Evolutionary conservation across 1,284 basidiomycete genomes (phyloP).

Genomic region (Rhodotorula sp.): DNA sequence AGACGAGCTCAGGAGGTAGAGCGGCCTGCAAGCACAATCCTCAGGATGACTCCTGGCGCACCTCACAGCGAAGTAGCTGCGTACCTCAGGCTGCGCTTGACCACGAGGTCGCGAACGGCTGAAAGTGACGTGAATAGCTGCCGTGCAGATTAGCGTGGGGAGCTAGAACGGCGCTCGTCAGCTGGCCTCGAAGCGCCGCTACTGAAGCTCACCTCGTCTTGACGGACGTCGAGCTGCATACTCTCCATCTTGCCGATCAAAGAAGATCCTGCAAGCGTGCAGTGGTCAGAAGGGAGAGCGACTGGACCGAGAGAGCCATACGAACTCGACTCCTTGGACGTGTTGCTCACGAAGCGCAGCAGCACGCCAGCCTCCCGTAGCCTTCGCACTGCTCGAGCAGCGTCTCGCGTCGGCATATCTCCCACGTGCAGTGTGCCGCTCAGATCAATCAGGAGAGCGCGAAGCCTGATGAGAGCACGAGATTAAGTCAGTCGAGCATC

Average conservation of each 20-base stretch:
- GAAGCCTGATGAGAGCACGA: conserved; percentile 1
- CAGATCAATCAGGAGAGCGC: conserved; percentile 65
- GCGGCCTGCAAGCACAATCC: conserved; percentile 55
- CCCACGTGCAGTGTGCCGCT: conserved; percentile 69
- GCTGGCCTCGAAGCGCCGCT: too few species aligned
- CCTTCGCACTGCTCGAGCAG: conserved; percentile 58
- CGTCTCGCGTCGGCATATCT: conserved; percentile 56
- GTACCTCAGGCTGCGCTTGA: conserved; percentile 55
- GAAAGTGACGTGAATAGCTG: conserved; percentile 62
- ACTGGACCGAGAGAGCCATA: background rate
- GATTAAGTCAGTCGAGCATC: background rate
- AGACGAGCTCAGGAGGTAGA: conserved; percentile 62
- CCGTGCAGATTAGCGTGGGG: too few species aligned
- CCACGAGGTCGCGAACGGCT: conserved; percentile 59
- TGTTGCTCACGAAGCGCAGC: conserved; percentile 63
- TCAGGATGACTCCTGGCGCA: background rate
- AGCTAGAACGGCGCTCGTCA: background rate
- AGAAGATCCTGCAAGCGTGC: conserved; percentile 1
- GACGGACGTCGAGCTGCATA: conserved; percentile 60
- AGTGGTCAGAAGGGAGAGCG: background rate
- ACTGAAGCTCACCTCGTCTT: conserved; percentile 54
- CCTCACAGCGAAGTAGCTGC: conserved; percentile 27
- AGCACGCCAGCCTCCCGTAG: conserved; percentile 58
- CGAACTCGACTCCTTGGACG: conserved; percentile 59
- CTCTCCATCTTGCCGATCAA: conserved; percentile 55